Conservation (phyloP, 768 basidiomycete genomes). For the Lactarius deliciosus region DNA sequence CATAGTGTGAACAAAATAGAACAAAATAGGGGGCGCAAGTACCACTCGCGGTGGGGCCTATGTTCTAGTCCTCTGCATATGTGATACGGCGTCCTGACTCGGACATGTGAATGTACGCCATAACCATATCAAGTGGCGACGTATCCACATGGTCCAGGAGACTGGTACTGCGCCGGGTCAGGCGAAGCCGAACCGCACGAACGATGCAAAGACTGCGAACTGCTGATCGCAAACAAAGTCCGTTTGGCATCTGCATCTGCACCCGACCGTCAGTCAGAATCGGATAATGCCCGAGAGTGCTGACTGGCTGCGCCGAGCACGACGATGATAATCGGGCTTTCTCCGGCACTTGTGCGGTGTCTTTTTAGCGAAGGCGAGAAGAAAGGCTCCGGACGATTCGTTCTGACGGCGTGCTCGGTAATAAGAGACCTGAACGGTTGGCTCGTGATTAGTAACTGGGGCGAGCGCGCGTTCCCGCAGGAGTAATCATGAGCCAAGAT, state of each 20-base stretch:
- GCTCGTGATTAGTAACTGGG: neutral
- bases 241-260: neutral
- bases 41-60: neutral
- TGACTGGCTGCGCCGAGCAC: neutral
- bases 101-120: neutral
- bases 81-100: neutral
- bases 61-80: neutral
- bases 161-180: neutral
- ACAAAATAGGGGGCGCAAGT: neutral
- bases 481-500: neutral
- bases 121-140: neutral
- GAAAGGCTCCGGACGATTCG: neutral
- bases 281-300: neutral
- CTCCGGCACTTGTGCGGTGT: neutral
- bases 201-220: neutral
- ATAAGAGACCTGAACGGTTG: neutral
- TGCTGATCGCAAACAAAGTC: neutral
- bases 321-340: neutral
- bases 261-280: neutral
- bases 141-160: neutral
- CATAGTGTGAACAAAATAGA: neutral
- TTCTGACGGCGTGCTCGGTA: neutral
- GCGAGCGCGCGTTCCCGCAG: neutral
- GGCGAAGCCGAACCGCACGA: neutral
- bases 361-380: neutral